A percentile compares a stretch with the other conserved stretches of the same genome.
Conservation (phyloP, 2,329 filamentous ascomycete genomes). For the Cladosporium sp. region DNA sequence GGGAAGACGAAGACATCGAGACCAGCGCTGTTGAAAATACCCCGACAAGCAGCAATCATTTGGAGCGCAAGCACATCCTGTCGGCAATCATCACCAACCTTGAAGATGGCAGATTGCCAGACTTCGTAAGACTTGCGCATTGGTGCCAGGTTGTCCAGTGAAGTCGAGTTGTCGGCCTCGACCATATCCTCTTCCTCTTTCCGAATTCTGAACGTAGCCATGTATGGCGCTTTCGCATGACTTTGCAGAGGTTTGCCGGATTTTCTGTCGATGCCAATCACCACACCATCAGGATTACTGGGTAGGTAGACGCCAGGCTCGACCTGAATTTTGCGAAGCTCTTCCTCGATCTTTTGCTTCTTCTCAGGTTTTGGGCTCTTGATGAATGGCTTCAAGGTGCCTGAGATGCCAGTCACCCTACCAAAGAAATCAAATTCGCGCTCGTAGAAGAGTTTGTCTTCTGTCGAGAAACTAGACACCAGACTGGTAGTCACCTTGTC, state of each 20-base stretch:
- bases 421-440: constrained; percentile 97
- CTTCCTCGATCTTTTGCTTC: constrained; percentile 98
- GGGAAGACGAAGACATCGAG: constrained; percentile 96
- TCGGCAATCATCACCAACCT: constrained; percentile 96
- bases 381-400: constrained; percentile 90
- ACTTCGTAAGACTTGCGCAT: constrained; percentile 66
- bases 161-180: constrained; percentile 15
- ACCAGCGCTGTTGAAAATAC: constrained; percentile 92
- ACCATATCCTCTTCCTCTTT: constrained; percentile 65
- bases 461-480: constrained; percentile 72
- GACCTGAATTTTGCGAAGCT: constrained; percentile 93
- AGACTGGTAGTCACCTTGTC: constrained; percentile 85
- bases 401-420: constrained; percentile 91
- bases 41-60: constrained; percentile 95
- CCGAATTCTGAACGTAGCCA: constrained; percentile 97
- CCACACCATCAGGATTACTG: constrained; percentile 92
- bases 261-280: constrained; percentile 96
- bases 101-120: constrained; percentile 99
- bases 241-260: constrained; percentile 96
- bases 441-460: constrained; percentile 84
- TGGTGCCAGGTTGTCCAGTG: not conserved
- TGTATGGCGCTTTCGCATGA: constrained; percentile 96
- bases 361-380: constrained; percentile 92
- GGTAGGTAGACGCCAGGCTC: constrained; percentile 96
- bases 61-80: constrained; percentile 95